Percentiles rank a stretch among this genome's conserved stretches.
Evolutionary conservation across 805 yeast genomes (phyloP).

Genomic region (Yarrowia osloensis): DNA sequence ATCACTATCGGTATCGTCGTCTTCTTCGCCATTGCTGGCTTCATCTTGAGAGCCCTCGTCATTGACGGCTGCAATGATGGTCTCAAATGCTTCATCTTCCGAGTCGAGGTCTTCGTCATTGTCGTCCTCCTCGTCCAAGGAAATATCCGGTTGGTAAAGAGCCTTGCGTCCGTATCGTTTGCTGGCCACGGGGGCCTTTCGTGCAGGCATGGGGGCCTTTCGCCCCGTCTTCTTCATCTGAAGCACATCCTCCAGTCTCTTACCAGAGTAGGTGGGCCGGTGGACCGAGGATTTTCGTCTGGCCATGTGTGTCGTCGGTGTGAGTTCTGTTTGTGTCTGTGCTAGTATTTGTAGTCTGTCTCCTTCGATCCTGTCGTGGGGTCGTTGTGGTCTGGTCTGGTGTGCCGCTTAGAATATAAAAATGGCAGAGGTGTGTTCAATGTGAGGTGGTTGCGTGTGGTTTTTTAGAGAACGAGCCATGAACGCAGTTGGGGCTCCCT

Average conservation of each 20-base stretch:
- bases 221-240: conserved; percentile 19
- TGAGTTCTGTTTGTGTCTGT: background rate
- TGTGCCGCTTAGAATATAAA: conserved; percentile 21
- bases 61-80: conserved; percentile 30
- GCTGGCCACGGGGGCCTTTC: conserved; percentile 18
- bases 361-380: background rate
- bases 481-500: conserved; percentile 26
- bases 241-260: conserved; percentile 25
- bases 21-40: background rate
- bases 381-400: background rate
- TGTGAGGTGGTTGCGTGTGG: conserved; percentile 15
- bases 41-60: conserved; percentile 28
- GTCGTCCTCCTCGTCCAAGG: background rate
- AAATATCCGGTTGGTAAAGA: background rate
- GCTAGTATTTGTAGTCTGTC: background rate
- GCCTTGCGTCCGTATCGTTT: conserved; percentile 23
- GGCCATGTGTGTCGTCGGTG: conserved; percentile 16
- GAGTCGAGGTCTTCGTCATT: conserved; percentile 21
- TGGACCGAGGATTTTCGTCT: conserved; percentile 29
- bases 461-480: conserved; percentile 10
- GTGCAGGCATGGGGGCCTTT: conserved; percentile 11
- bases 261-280: conserved; percentile 26
- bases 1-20: background rate
- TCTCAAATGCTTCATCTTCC: conserved; percentile 30
- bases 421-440: conserved; percentile 16